Evolutionary conservation across 83 land plant species (phyloP), one percentile per base, ranked within the genome.

Genomic region (Picea abies): DNA sequence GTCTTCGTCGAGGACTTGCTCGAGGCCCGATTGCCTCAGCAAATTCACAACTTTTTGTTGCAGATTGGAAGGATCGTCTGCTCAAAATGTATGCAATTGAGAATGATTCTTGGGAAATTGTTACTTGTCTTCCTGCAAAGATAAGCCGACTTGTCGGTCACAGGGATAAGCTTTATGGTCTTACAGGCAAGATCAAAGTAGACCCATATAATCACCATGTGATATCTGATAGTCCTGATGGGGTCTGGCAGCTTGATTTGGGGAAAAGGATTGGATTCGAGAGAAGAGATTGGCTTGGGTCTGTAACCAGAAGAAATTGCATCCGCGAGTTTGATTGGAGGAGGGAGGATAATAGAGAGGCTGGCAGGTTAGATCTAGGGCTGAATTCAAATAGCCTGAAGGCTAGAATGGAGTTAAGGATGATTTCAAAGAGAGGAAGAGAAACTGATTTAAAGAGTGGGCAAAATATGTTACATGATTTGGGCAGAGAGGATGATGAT

Each of bases 1-100:
- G 84, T 25, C 63, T 85, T 56, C 83, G 75, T 22, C 44, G 60
- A 47, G 86, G 86, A 44, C 69, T 85, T 26, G 84, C 86, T 20
- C 85, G 86, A 39, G 86, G 86, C 25, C 86, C 84, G n/a, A 76
- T 76, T 60, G 79, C 84, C 14, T 85, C 86, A 20, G 72, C 80
- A 17, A 69, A 47, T n/a, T 72, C 85, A 10, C 49, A 39, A 25
- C 47, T 85, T 16, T 85, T 81, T 76, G 86, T 85, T n/a, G 86
- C 86, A 41, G 86, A 85, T 32, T 85, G 85, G 85, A 82, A 85
- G 69, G 86, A 85, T 76, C 76, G 63, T 15, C 80, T 76, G 75
- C 86, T 85, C 44, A 85, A 85, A 64, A 67, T 75, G 58, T 85
- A 81, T 69, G 71, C 29, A 75, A 37, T 41, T 60, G 79, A 64